phyloP scores from a whole-genome alignment of 2,329 filamentous ascomycete genomes.

The Exserohilum turcica region DNA sequence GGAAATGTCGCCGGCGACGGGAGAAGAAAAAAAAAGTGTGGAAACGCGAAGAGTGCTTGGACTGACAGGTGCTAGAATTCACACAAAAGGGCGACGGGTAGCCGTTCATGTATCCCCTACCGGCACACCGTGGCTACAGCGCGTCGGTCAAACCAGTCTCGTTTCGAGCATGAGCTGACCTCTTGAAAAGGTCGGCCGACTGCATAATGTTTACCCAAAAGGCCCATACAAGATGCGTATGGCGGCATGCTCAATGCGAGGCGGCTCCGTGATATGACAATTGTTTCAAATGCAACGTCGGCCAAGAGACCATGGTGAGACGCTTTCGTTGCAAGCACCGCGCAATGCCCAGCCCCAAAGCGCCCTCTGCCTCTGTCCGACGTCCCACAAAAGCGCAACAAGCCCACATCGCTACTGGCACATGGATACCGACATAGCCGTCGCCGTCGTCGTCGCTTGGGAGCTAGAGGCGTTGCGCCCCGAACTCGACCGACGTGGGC shows the following conservation, averaged over 20 bases:
- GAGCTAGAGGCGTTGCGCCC: no score
- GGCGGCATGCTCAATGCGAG: slow-evolving; percentile 12
- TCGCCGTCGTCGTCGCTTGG: no score
- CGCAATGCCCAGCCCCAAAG: slow-evolving; percentile 8
- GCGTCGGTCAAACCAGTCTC: slow-evolving; percentile 30
- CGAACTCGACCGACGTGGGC: not conserved
- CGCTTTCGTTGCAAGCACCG: slow-evolving; percentile 20
- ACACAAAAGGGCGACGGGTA: slow-evolving; percentile 18
- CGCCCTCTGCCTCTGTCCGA: not conserved
- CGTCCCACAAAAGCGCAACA: not conserved
- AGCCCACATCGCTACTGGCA: not conserved
- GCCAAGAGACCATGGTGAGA: slow-evolving; percentile 34
- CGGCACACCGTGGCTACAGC: slow-evolving; percentile 19
- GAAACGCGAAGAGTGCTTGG: slow-evolving; percentile 12
- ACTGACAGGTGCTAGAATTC: slow-evolving; percentile 14
- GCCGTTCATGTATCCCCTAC: slow-evolving; percentile 18
- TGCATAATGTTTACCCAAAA: slow-evolving; percentile 26
- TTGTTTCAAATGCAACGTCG: slow-evolving; percentile 32
- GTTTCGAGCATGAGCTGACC: slow-evolving; percentile 32
- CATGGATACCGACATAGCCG: not conserved
- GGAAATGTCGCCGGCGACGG: slow-evolving; percentile 18
- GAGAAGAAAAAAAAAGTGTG: slow-evolving; percentile 9
- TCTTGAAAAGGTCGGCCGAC: slow-evolving; percentile 13
- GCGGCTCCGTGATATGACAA: slow-evolving; percentile 19
- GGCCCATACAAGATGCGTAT: slow-evolving; percentile 26